Evolutionary conservation across 257 asterid species (phyloP), one percentile per base, ranked within the genome.

Genomic region (Fraxinus cuspidata): DNA sequence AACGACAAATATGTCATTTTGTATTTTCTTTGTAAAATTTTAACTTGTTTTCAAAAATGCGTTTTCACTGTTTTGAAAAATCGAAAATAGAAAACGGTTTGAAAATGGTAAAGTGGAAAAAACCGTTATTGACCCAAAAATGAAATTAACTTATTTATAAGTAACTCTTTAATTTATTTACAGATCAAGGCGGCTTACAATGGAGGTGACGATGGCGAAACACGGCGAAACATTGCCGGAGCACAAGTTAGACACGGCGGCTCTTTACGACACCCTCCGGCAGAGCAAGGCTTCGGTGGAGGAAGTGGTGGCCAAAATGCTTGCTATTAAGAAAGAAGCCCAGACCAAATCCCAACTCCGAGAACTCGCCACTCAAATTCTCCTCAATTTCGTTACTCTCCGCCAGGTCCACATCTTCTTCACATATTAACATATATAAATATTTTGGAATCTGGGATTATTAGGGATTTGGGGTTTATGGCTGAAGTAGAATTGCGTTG

Each of bases 181-280:
- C 44, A 38, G 44, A 38, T 38, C 44, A 47, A 47, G 56, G 58
- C 58, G 18, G 58, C 65, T 56, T 56, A 56, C 58, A 76, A 84
- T 89, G 95, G 92, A 90, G 32, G 84, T 74, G 76, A 72, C 90
- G 35, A 90, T 90, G 97, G 97, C 88, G 81, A 97, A 95, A 81
- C 91, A 94, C 70, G 97, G 97, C 77, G 97, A 90, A 63, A 89
- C 90, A 81, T 83, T 86, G 68, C 98, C 99, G 74, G 99, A 93
- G 79, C 90, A 94, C 79, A 86, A 82, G 78, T 83, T 91, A 74
- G 98, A 91, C 84, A 86, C 86, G 91, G 83, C 87, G 44, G 86
- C 92, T 34, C 87, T 89, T 16, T 92, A 90, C 82, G 92, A 89
- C 16, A 85, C 79, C 87, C 90, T 95, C 73, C 84, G 79, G 19